Conservation (phyloP, 768 basidiomycete genomes). For the Royoungia palumana region DNA sequence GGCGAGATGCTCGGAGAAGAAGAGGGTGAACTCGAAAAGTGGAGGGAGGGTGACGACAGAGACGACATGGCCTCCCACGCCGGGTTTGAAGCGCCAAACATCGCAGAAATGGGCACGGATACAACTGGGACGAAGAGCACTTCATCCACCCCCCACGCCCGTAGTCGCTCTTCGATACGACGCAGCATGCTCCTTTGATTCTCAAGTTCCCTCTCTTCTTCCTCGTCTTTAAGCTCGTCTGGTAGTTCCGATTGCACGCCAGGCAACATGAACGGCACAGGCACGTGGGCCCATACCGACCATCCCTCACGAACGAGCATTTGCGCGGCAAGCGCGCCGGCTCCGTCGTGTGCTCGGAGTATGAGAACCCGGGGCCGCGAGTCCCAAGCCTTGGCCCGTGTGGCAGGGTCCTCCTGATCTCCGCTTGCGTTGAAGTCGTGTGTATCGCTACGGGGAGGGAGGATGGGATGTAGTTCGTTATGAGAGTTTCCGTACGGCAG, state of each 20-base stretch:
- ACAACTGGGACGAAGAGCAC: conserved; percentile 55
- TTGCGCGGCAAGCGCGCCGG: conserved; percentile 74
- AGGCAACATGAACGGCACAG: conserved; percentile 32
- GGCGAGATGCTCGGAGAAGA: conserved; percentile 33
- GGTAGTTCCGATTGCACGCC: conserved; percentile 35
- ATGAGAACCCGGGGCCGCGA: conserved; percentile 51
- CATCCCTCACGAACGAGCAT: conserved; percentile 71
- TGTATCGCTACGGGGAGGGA: conserved; percentile 22
- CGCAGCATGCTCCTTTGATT: conserved; percentile 41
- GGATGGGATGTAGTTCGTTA: conserved; percentile 26
- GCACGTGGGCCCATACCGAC: conserved; percentile 71
- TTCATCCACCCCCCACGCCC: conserved; percentile 73
- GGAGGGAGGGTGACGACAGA: conserved; percentile 27
- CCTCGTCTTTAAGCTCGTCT: conserved; percentile 31
- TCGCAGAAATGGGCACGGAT: conserved; percentile 19
- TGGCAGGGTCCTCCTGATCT: conserved; percentile 15
- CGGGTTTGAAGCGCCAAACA: conserved; percentile 21
- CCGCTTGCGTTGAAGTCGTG: conserved; percentile 27
- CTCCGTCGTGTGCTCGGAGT: conserved; percentile 69
- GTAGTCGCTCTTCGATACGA: conserved; percentile 50
- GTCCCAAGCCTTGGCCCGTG: conserved; percentile 8
- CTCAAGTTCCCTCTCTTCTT: conserved; percentile 36
- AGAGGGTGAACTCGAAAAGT: conserved; percentile 22
- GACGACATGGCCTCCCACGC: conserved; percentile 17
- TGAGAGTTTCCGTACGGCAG: conserved; percentile 26